Evolutionary conservation across 2,329 filamentous ascomycete species (phyloP), one percentile per base, ranked within the genome.

Genomic region (Sporothrix luriei): DNA sequence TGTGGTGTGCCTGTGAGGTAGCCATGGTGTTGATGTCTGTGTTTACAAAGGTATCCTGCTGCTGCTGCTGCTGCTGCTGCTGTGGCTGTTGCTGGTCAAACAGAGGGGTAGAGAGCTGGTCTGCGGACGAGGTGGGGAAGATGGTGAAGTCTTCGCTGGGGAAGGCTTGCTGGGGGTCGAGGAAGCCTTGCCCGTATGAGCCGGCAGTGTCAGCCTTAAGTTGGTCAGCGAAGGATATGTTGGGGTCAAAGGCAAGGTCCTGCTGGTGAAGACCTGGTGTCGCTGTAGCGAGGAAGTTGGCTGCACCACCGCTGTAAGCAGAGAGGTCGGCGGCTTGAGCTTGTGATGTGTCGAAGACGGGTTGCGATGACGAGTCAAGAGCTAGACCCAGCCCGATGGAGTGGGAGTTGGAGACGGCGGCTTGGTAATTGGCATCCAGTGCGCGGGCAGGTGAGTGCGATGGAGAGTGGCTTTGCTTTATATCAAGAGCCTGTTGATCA

Each of bases 401-500:
- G 67, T 49, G 68, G 54, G 68, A 65, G 67, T 73, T 75, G 46
- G 74, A 69, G 49, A 72, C 73, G 52, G 73, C 73, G 71, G 73
- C 72, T 75, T 79, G 76, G 70, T 83, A 79, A 76, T 83, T 82
- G 77, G 83, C 81, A 77, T 84, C 82, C 76, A 84, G 86, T 75
- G 82, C 82, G 79, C 80, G 78, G 76, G 78, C 84, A 78, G 85
- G 85, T 77, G 73, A 74, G 13, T 68, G 86, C 75, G 88, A 87
- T 75, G 88, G 86, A 75, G 88, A 90, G 79, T 87, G 88, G 74
- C 82, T 85, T 78, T 88, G 87, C 78, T 85, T 90, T 89, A 91
- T 90, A 88, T 88, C 21, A n/a, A 70, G 84, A 82, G 82, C 78
- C 77, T 80, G 80, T 76, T 86, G 83, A 74, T 84, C 84, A 76